Conservation (phyloP, 2,329 filamentous ascomycete species). For the Teratosphaeria pseudoeucalypti region DNA sequence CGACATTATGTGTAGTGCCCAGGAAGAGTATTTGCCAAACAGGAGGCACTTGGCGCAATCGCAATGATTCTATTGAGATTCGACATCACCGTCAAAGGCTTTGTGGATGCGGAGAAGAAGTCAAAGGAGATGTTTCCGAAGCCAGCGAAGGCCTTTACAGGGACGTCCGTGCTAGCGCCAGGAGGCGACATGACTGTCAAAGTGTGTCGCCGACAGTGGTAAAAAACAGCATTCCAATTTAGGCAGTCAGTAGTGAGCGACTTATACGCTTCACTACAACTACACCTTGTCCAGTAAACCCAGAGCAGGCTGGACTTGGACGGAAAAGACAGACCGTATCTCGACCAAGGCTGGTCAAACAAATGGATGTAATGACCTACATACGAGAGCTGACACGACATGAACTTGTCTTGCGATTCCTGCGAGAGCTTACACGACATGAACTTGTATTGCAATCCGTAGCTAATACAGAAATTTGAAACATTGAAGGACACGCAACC, state of each 20-base stretch:
- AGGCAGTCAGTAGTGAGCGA: neutral
- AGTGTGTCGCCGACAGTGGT: conserved; percentile 3
- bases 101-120: conserved; percentile 14
- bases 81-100: conserved; percentile 17
- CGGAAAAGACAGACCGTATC: no score
- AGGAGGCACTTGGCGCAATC: conserved; percentile 18
- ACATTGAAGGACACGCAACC: neutral
- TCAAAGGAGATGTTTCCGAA: conserved; percentile 12
- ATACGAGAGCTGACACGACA: no score
- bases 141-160: conserved; percentile 13
- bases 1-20: neutral
- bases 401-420: no score
- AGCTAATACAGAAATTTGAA: no score
- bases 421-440: no score
- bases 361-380: no score
- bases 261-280: no score
- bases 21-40: conserved; percentile 19
- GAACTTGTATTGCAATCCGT: no score
- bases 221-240: neutral
- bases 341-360: no score
- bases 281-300: no score
- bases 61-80: conserved; percentile 19
- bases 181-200: conserved; percentile 19
- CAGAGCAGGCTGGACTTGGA: no score
- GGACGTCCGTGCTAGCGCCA: conserved; percentile 15